Base-by-base conservation (phyloP, 169 alveolate genomes). In the Eimeria praecox region DNA sequence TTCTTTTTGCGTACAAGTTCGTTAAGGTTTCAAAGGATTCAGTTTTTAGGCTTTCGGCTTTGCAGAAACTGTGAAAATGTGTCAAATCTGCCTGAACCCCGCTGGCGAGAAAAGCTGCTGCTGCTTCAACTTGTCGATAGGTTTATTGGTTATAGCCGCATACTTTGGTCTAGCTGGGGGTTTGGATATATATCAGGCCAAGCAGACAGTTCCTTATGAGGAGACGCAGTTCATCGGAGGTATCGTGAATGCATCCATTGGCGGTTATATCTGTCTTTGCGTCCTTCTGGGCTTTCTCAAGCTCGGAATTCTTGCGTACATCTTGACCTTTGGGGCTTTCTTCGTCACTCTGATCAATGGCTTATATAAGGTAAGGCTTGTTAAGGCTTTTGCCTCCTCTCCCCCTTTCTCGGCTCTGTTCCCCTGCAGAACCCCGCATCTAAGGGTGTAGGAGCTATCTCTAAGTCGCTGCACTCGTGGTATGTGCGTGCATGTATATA, bases 51-150 rank as follows among this genome's bases (percentile, higher is more conserved):
- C 62, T 52, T 52, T 52, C 62, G 62, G 0, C 9, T 52, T 20
- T 52, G 62, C 62, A 12, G 62, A 52, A 20, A 52, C 62, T 52
- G 62, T 12, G 62, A 82, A 82, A 20, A 82, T 82, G 90, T 82
- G 90, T 30, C 69, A 44, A 22, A 20, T 82, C 38, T 82, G 90
- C 71, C 54, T 42, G 30, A 42, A 46, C 46, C 90, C 90, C 10
- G 90, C 69, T 33, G 56, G 56, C 16, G 90, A 40, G 90, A n/a
- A 44, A 10, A 46, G 90, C 71, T 82, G 90, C 69, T 22, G 73
- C 73, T 82, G 90, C 56, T 82, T 82, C 71, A 82, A 46, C n/a
- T 46, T 82, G 90, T 27, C 90, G 44, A 46, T 82, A 12, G 90
- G 49, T 4, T 22, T 82, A 24, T 20, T 82, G 38, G 30, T 82